These are phyloP conservation scores for Gastrodia elata DNA, from an alignment of 106 monocot species.

Conservation along the genomic window DNA sequence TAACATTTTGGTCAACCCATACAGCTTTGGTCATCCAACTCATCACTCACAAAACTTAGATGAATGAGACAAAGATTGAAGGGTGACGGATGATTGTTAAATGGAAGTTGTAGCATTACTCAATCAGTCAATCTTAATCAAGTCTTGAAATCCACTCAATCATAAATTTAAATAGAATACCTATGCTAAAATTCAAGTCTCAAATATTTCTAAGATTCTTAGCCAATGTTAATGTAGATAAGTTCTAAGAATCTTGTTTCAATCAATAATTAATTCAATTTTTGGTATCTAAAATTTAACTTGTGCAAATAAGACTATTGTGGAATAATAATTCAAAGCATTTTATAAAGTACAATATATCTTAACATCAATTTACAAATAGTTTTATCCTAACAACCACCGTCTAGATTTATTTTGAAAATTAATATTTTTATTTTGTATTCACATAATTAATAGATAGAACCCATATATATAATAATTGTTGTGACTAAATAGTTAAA, in stretches of 20 bases:
- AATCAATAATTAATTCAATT: not conserved
- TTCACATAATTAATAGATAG: too few relatives aligned
- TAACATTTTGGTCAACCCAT: too few relatives aligned
- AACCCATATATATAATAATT: too few relatives aligned
- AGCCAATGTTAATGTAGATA: not conserved
- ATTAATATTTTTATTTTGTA: too few relatives aligned
- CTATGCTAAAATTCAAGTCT: not conserved
- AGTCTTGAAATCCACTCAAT: not conserved
- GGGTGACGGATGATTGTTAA: too few relatives aligned
- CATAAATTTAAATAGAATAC: not conserved
- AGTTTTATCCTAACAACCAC: not conserved
- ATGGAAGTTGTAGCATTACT: too few relatives aligned
- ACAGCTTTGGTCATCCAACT: too few relatives aligned
- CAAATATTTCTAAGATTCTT: not conserved
- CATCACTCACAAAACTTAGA: too few relatives aligned
- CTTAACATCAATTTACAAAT: not conserved
- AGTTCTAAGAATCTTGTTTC: not conserved
- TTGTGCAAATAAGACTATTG: too few relatives aligned
- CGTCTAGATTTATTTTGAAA: not conserved
- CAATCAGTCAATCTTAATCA: not conserved
- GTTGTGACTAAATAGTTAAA: too few relatives aligned
- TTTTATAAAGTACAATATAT: not conserved
- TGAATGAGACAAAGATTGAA: too few relatives aligned
- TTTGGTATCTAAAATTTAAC: not conserved
- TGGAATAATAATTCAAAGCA: too few relatives aligned